Base-by-base conservation (phyloP, 129 eudicot genomes). In the Tagetes erecta region DNA sequence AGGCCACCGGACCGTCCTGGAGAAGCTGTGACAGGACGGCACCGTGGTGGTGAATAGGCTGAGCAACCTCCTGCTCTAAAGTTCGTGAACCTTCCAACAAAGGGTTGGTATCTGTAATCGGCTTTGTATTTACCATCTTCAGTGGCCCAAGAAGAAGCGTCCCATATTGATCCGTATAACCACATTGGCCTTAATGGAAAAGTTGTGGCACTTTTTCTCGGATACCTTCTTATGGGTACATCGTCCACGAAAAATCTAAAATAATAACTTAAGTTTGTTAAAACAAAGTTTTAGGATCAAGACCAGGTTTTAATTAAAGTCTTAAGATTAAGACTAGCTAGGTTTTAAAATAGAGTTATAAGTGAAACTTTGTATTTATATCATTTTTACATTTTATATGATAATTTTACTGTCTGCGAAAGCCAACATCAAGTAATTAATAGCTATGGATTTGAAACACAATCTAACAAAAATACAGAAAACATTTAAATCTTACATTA, bases 21-120 rank as follows among this genome's bases (percentile, higher is more conserved):
- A 3, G 97, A 89, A 70, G 85, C 97, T 2, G 96, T 80, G 59
- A 83, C 91, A 0, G 97, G 92, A 72, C 71, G 92, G 71, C 97
- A 92, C 81, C 92, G 52, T 33, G 71, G 63, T 65, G 87, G 33
- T 35, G 81, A 80, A 45, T 74, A 85, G 64, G 86, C 89, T 1
- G 89, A 35, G 72, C 89, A 85, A 67, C 89, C 89, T 6, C 64
- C 57, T 8, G 84, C 86, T 68, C 80, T 82, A 75, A 85, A 85
- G 73, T 85, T 75, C 6, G 76, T 82, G 82, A 82, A 85, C 70
- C 51, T 67, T 3, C 82, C 89, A 1, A 78, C 84, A 68, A 85
- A 85, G 0, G 89, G 89, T 76, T 85, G 84, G 77, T 85, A 85
- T 45, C 44, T 71, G 11, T 85, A 85, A 53, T 85, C 83, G 44